Conservation (phyloP, 768 basidiomycete genomes). For the Erythrobasidium yunnanense region DNA sequence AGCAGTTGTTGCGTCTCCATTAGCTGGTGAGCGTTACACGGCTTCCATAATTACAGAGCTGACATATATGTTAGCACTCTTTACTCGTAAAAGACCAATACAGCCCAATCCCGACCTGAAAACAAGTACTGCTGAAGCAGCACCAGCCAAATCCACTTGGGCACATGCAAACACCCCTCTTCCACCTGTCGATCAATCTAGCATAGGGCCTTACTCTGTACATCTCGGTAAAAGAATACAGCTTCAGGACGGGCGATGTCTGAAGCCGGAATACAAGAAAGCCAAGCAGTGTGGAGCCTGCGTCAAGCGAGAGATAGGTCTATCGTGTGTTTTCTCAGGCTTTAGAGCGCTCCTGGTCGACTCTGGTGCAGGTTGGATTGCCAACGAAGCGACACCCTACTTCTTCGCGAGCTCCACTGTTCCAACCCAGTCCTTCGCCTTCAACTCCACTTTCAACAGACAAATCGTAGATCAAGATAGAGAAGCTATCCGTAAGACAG, state of each 20-base stretch:
- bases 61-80: too few relatives aligned
- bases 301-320: not conserved
- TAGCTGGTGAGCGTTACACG: too few relatives aligned
- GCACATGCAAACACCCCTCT: too few relatives aligned
- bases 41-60: too few relatives aligned
- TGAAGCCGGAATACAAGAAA: not conserved
- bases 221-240: not conserved
- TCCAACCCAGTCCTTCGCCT: not conserved
- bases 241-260: slow-evolving; percentile 1
- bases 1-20: too few relatives aligned
- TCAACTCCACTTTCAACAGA: slow-evolving; percentile 6
- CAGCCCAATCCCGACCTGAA: too few relatives aligned
- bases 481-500: not conserved
- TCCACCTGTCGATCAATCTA: too few relatives aligned
- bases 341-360: slow-evolving; percentile 6
- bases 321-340: slow-evolving; percentile 1
- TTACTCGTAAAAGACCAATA: too few relatives aligned
- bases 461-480: not conserved
- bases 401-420: not conserved
- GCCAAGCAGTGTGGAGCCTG: not conserved
- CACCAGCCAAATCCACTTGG: too few relatives aligned
- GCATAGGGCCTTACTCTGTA: not conserved
- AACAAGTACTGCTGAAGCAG: too few relatives aligned
- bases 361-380: not conserved
- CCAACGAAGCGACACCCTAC: not conserved